Evolutionary conservation across 345 rosid species (phyloP).

Genomic region (Crucihimalaya himalaica): DNA sequence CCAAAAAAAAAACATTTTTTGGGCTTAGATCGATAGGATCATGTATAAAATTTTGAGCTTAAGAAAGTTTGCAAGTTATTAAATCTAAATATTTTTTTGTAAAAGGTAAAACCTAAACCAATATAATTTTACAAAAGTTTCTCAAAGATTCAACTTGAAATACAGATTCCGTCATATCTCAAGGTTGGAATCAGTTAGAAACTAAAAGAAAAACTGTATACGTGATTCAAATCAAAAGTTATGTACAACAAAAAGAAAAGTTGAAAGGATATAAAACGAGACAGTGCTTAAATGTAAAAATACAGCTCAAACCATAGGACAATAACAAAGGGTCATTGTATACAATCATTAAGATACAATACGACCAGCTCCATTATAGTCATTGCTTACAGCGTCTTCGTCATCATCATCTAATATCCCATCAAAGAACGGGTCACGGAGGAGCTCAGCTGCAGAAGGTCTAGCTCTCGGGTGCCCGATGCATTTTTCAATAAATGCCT

Average conservation of each 20-base stretch:
- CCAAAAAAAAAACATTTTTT: too few species aligned
- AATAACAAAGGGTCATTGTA: not conserved
- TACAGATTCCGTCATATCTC: not conserved
- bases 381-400: slow-evolving; percentile 42
- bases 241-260: slow-evolving; percentile 18
- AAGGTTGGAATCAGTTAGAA: slow-evolving; percentile 8
- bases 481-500: slow-evolving; percentile 75
- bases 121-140: too few species aligned
- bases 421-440: slow-evolving; percentile 66
- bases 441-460: slow-evolving; percentile 76
- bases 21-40: too few species aligned
- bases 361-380: slow-evolving; percentile 13
- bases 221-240: not conserved
- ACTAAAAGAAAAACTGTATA: not conserved
- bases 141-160: not conserved
- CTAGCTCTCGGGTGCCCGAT: slow-evolving; percentile 58
- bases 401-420: slow-evolving; percentile 53
- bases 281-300: slow-evolving; percentile 11
- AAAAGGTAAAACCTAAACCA: too few species aligned
- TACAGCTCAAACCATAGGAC: not conserved
- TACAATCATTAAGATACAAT: slow-evolving; percentile 30
- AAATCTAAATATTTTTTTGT: too few species aligned
- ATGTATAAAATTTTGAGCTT: too few species aligned
- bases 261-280: slow-evolving; percentile 1
- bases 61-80: too few species aligned